These are phyloP conservation scores for Ascosphaera pollenicola DNA, from an alignment of 2,329 filamentous ascomycete genomes.

Conservation along the genomic window DNA sequence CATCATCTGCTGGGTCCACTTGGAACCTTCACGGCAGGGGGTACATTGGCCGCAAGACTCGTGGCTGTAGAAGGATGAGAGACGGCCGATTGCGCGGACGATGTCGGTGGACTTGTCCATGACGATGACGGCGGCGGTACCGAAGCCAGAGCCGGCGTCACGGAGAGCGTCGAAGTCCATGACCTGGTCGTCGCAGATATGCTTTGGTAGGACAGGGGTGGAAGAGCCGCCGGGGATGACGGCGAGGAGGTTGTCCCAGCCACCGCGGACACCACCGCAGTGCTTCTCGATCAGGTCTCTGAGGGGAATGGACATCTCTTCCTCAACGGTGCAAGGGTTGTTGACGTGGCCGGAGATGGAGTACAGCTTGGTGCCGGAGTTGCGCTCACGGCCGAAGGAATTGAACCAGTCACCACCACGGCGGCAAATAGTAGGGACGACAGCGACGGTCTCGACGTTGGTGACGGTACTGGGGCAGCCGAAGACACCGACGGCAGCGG, in stretches of 20 bases:
- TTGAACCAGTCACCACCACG: conserved; percentile 88
- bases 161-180: conserved; percentile 99
- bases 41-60: conserved; percentile 98
- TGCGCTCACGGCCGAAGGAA: conserved; percentile 81
- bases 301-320: conserved; percentile 97
- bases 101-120: conserved; percentile 98
- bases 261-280: conserved; percentile 87
- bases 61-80: conserved; percentile 95
- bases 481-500: conserved; percentile 89
- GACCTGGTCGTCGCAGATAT: conserved; percentile 75
- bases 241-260: conserved; percentile 93
- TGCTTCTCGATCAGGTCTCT: conserved; percentile 95
- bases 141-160: conserved; percentile 91
- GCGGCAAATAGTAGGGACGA: conserved; percentile 86
- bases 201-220: conserved; percentile 82
- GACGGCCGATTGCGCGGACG: conserved; percentile 75
- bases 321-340: conserved; percentile 92
- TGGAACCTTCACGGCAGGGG: conserved; percentile 95
- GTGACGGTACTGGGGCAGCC: conserved; percentile 95
- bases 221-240: conserved; percentile 93
- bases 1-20: conserved; percentile 99
- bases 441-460: conserved; percentile 93
- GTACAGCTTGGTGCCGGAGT: conserved; percentile 92
- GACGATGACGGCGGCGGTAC: conserved; percentile 92
- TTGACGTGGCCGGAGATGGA: conserved; percentile 98